phyloP scores from a whole-genome alignment of 768 basidiomycete species.

The Boletus reticuloceps region DNA sequence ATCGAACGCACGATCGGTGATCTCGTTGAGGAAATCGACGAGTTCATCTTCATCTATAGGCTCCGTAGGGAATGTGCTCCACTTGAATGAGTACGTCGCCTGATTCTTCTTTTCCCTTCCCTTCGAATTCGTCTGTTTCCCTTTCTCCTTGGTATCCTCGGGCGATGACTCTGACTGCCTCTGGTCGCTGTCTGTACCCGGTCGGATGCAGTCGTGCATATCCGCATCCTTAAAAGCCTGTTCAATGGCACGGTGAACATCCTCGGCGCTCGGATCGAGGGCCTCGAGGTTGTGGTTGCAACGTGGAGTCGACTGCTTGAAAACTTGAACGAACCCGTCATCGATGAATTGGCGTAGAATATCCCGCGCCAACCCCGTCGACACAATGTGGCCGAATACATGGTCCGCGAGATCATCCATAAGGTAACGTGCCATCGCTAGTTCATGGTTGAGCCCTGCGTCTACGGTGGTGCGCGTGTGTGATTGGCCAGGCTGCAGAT shows the following conservation, averaged over 20 bases:
- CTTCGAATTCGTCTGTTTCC: not conserved
- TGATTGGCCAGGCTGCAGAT: not conserved
- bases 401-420: conserved; percentile 4
- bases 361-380: not conserved
- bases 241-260: not conserved
- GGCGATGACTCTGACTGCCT: not conserved
- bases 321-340: not conserved
- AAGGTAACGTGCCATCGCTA: conserved; percentile 1
- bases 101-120: not conserved
- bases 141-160: not conserved
- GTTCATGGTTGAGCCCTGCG: not conserved
- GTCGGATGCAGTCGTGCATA: not conserved
- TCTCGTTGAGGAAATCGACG: conserved; percentile 1
- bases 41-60: conserved; percentile 4
- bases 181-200: not conserved
- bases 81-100: conserved; percentile 1
- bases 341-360: not conserved
- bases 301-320: not conserved
- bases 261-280: not conserved
- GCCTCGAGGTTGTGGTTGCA: not conserved
- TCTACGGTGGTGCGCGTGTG: conserved; percentile 2
- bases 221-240: not conserved
- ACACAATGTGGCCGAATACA: conserved; percentile 2
- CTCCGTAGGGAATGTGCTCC: not conserved
- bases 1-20: conserved; percentile 2